Evolutionary conservation across 1,284 basidiomycete genomes (phyloP).

Genomic region (Ganoderma sinense): DNA sequence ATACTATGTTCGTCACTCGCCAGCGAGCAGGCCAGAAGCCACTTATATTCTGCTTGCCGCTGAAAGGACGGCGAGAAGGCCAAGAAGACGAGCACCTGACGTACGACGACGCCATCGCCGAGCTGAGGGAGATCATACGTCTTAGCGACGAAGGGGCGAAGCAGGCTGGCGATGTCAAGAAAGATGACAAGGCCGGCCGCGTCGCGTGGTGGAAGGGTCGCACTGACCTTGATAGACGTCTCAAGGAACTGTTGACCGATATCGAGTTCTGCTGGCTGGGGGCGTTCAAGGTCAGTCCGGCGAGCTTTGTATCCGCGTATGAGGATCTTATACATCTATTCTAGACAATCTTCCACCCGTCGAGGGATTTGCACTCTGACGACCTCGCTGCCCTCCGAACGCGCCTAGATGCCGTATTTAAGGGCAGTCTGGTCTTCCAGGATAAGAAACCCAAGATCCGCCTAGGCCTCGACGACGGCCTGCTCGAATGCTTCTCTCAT

Average conservation of each 20-base stretch:
- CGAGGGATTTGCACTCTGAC: constrained; percentile 52
- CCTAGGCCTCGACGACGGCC: constrained; percentile 68
- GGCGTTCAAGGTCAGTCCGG: constrained; percentile 85
- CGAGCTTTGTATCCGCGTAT: background rate
- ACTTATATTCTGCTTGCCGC: constrained; percentile 88
- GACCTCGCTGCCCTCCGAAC: constrained; percentile 62
- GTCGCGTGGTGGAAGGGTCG: constrained; percentile 89
- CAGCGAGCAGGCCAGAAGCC: constrained; percentile 72
- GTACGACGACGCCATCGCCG: constrained; percentile 76
- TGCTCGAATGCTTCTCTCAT: constrained; percentile 89
- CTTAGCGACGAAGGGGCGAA: constrained; percentile 82
- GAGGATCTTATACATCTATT: background rate
- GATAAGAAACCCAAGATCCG: constrained; percentile 66
- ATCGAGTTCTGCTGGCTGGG: constrained; percentile 98
- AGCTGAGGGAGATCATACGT: constrained; percentile 82
- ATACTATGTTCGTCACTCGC: constrained; percentile 86
- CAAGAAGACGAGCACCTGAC: constrained; percentile 80
- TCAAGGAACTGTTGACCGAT: constrained; percentile 81
- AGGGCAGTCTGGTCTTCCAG: constrained; percentile 64
- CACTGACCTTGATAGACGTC: constrained; percentile 75
- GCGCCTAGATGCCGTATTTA: constrained; percentile 81
- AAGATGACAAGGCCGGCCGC: constrained; percentile 68
- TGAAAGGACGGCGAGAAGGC: constrained; percentile 84
- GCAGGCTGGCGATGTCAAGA: constrained; percentile 74
- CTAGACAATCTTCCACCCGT: constrained; percentile 77